Evolutionary conservation across 192 early-diverging fungal genomes (phyloP).

Genomic region (Coemansia sp.): DNA sequence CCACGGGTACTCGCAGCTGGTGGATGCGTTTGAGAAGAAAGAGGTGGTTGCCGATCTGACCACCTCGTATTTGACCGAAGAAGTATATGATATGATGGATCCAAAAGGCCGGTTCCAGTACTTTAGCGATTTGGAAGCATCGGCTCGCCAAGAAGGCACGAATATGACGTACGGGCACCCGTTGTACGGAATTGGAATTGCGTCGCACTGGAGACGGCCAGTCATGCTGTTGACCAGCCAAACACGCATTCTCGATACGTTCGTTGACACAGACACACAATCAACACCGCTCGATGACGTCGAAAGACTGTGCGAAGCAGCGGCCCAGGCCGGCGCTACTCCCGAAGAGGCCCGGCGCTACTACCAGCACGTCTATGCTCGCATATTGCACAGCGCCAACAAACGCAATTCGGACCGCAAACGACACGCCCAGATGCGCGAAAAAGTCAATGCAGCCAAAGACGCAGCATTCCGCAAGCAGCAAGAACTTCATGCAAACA

Average conservation of each 20-base stretch:
- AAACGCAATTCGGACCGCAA: not conserved
- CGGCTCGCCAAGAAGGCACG: slow-evolving; percentile 5
- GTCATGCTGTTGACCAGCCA: slow-evolving; percentile 11
- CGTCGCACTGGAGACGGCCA: slow-evolving; percentile 16
- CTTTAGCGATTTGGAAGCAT: slow-evolving; percentile 18
- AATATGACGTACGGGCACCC: slow-evolving; percentile 9
- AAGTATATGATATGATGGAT: slow-evolving; percentile 22
- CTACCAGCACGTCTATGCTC: slow-evolving; percentile 17
- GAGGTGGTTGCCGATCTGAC: slow-evolving; percentile 4
- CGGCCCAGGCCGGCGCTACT: slow-evolving; percentile 21
- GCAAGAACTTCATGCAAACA: not conserved
- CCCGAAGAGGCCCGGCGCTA: slow-evolving; percentile 25
- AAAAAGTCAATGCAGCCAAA: slow-evolving; percentile 4
- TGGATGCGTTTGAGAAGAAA: not conserved
- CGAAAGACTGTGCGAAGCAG: slow-evolving; percentile 14
- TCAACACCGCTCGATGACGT: slow-evolving; percentile 23
- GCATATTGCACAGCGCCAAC: not conserved
- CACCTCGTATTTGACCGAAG: slow-evolving; percentile 16
- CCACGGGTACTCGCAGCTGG: slow-evolving; percentile 13
- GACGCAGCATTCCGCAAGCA: not conserved
- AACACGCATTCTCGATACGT: slow-evolving; percentile 9
- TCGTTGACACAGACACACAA: not conserved
- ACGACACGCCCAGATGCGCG: not conserved
- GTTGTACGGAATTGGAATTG: slow-evolving; percentile 23
- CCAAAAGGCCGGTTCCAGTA: slow-evolving; percentile 14